phyloP scores from a whole-genome alignment of 1,284 basidiomycete species.

The Sanghuangporus sanghuang region DNA sequence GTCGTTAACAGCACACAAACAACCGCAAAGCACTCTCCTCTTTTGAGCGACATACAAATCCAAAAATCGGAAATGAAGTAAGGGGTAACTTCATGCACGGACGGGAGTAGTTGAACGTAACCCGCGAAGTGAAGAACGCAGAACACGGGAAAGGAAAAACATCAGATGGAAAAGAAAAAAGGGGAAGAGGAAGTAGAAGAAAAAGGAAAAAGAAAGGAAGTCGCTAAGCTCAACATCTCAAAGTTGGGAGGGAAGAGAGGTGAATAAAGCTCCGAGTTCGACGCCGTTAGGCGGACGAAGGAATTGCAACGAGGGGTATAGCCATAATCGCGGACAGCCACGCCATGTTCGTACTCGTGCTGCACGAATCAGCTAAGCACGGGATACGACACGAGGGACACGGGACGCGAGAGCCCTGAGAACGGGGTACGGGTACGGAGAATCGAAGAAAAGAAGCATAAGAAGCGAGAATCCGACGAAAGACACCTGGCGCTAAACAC shows the following conservation, averaged over 20 bases:
- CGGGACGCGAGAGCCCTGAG: not conserved
- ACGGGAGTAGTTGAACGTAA: too few relatives aligned
- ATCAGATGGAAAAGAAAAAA: not conserved
- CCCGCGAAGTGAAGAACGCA: too few relatives aligned
- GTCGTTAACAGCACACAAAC: too few relatives aligned
- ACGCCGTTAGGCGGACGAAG: not conserved
- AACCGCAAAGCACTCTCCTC: too few relatives aligned
- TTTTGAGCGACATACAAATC: too few relatives aligned
- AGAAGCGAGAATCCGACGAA: too few relatives aligned
- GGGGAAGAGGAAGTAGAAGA: not conserved
- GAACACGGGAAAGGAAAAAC: too few relatives aligned
- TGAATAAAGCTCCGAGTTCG: not conserved
- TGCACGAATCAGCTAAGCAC: conserved; percentile 8
- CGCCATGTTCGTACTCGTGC: conserved; percentile 3
- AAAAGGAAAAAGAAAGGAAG: not conserved
- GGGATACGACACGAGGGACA: not conserved
- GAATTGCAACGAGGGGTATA: not conserved
- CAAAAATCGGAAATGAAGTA: too few relatives aligned
- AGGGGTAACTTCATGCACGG: too few relatives aligned
- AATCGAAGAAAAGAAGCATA: too few relatives aligned
- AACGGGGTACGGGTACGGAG: not conserved
- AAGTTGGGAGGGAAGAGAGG: not conserved
- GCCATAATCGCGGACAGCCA: not conserved
- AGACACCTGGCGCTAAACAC: too few relatives aligned
- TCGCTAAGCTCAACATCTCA: not conserved